Base-by-base conservation (phyloP, 257 asterid species). In the Salvia splendens region DNA sequence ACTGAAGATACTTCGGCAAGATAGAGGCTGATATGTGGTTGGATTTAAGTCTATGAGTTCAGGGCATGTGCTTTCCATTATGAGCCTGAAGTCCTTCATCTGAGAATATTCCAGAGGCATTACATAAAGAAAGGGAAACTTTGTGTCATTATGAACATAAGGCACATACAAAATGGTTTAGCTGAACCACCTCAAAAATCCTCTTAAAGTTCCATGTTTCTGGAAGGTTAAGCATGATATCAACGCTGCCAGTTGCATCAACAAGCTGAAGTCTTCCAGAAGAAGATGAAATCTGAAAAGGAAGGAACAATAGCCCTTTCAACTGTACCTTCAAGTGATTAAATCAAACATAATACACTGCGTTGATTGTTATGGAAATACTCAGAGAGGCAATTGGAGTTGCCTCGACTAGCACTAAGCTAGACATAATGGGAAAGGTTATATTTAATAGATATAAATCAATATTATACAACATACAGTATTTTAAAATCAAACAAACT, bases 191-290 rank as follows among this genome's bases (percentile, higher is more conserved):
- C 97, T 86, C 96, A 67, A 84, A 82, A 62, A 90, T 74, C 68
- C 74, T 82, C 62, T 80, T 63, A 36, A 67, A 73, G 64, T 79
- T 71, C 90, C 86, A 84, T 58, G 69, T 78, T 73, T 75, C 71
- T 61, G 96, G 82, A 77, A 77, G 78, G 70, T 80, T 81, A 73
- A 83, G 78, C 74, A 77, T 69, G 68, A 87, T 82, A 74, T 94
- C 97, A 42, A 94, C 73, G 59, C 80, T 70, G n/a, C 96, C 97
- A 55, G 97, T 91, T 62, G 97, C 88, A 78, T 94, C 99, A 79
- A 79, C 86, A 76, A 94, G 89, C 78, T 88, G 91, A 78, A 90
- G 71, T 77, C 85, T 81, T 83, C 99, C 97, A 70, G 97, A 86
- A 52, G 88, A 84, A 47, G 50, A 66, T 65, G 95, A 88, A 75